Conservation (phyloP, 2,329 filamentous ascomycete genomes). For the Akanthomyces dipterigenus region DNA sequence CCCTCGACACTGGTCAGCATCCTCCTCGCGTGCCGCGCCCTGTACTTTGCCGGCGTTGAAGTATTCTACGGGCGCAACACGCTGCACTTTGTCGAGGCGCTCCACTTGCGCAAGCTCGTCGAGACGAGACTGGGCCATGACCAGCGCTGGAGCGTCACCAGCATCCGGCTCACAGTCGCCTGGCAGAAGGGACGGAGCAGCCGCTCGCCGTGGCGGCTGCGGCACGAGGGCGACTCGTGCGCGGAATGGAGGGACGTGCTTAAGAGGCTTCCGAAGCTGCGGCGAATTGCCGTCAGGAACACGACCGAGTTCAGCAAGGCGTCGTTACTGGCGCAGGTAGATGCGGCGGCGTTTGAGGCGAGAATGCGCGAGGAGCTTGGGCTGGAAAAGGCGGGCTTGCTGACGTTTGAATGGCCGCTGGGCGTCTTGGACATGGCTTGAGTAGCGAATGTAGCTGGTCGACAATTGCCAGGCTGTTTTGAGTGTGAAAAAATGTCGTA, state of each 20-base stretch:
- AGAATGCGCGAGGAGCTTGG: background rate
- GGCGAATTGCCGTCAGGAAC: background rate
- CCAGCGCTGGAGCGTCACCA: background rate
- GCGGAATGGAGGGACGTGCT: constrained; percentile 5
- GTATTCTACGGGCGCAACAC: background rate
- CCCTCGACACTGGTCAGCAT: constrained; percentile 4
- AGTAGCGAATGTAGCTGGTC: background rate
- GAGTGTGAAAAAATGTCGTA: no score
- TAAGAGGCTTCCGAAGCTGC: background rate
- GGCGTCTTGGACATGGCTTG: no score
- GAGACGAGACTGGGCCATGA: background rate
- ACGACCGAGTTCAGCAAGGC: background rate
- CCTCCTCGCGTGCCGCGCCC: constrained; percentile 5
- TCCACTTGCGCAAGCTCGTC: constrained; percentile 1
- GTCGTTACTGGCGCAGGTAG: background rate
- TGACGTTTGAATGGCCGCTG: background rate
- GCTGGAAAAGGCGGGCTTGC: background rate
- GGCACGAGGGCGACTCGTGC: background rate
- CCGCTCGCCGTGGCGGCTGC: background rate
- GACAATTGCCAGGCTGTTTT: background rate
- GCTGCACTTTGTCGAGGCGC: constrained; percentile 1
- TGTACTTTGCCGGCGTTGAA: constrained; percentile 8
- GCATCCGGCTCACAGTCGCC: background rate
- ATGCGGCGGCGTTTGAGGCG: background rate
- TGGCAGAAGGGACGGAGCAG: constrained; percentile 1